Conservation (phyloP, 2,329 filamentous ascomycete genomes). For the Stagonosporopsis tanaceti region DNA sequence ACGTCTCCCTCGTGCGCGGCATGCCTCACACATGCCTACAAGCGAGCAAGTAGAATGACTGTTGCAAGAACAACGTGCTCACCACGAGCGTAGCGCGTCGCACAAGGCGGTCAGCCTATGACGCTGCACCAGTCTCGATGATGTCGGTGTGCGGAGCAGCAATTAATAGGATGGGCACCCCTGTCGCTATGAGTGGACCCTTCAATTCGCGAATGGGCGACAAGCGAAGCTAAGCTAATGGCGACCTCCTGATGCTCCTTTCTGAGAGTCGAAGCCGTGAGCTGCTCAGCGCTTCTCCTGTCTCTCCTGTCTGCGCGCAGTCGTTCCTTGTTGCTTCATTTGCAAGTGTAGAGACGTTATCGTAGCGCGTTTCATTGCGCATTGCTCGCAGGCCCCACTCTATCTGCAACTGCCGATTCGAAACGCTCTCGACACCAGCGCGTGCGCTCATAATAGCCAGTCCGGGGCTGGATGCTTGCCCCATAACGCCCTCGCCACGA, state of each 20-base stretch:
- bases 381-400: slow-evolving; percentile 16
- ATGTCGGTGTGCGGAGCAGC: slow-evolving; percentile 23
- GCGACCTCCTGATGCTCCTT: slow-evolving; percentile 25
- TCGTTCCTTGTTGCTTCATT: slow-evolving; percentile 9
- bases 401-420: slow-evolving; percentile 15
- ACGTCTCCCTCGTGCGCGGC: slow-evolving; percentile 14
- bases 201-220: slow-evolving; percentile 22
- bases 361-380: slow-evolving; percentile 21
- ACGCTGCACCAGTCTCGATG: slow-evolving; percentile 12
- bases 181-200: slow-evolving; percentile 20
- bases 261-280: slow-evolving; percentile 18
- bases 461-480: slow-evolving; percentile 20
- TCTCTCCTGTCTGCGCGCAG: slow-evolving; percentile 10
- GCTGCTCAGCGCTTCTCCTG: slow-evolving; percentile 18
- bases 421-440: slow-evolving; percentile 16
- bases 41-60: slow-evolving; percentile 4
- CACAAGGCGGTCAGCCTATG: slow-evolving; percentile 14
- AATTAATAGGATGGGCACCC: slow-evolving; percentile 18
- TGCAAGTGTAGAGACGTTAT: slow-evolving; percentile 9
- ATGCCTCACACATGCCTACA: slow-evolving; percentile 2
- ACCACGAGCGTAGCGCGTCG: slow-evolving; percentile 15
- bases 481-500: slow-evolving; percentile 23
- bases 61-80: slow-evolving; percentile 10
- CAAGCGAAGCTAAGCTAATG: slow-evolving; percentile 21
- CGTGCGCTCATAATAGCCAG: slow-evolving; percentile 7